Conservation (phyloP, 768 basidiomycete genomes). For the Neoboletus brunneissimus region DNA sequence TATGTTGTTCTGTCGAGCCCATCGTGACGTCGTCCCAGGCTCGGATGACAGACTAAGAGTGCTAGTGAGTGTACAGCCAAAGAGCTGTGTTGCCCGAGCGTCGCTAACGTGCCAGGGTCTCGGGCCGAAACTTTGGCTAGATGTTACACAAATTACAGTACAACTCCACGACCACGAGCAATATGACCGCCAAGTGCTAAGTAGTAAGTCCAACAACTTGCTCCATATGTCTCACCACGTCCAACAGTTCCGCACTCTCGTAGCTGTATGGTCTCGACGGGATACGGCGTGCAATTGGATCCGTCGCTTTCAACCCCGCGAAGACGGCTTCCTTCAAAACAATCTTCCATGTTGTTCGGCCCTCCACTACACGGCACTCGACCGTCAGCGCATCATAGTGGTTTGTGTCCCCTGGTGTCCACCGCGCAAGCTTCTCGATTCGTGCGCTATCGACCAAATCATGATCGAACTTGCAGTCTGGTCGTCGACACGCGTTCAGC, state of each 20-base stretch:
- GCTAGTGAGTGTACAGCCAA: not conserved
- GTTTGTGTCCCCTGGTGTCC: not conserved
- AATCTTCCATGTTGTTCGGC: slow-evolving; percentile 12
- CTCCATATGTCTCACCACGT: slow-evolving; percentile 17
- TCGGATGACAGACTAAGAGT: not conserved
- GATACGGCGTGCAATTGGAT: slow-evolving; percentile 7
- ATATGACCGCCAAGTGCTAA: not conserved
- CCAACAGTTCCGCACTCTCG: slow-evolving; percentile 11
- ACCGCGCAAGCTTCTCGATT: slow-evolving; percentile 15
- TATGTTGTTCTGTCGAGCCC: slow-evolving; percentile 51
- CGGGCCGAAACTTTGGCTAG: no score
- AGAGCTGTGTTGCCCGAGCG: not conserved
- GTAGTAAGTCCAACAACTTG: slow-evolving; percentile 3
- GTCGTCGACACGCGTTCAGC: slow-evolving; percentile 3
- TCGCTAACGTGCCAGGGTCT: not conserved
- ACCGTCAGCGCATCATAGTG: slow-evolving; percentile 14
- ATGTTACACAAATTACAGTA: not conserved
- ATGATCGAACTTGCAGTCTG: slow-evolving; percentile 18
- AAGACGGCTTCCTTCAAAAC: slow-evolving; percentile 13
- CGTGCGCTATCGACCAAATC: slow-evolving; percentile 14
- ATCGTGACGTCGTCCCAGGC: slow-evolving; percentile 7
- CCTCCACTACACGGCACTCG: slow-evolving; percentile 15
- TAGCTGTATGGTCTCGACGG: slow-evolving; percentile 14
- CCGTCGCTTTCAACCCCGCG: slow-evolving; percentile 6
- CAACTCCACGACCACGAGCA: not conserved